These are phyloP conservation scores for Ogataea salicorniae DNA, from an alignment of 805 yeast species.

Conservation along the genomic window DNA sequence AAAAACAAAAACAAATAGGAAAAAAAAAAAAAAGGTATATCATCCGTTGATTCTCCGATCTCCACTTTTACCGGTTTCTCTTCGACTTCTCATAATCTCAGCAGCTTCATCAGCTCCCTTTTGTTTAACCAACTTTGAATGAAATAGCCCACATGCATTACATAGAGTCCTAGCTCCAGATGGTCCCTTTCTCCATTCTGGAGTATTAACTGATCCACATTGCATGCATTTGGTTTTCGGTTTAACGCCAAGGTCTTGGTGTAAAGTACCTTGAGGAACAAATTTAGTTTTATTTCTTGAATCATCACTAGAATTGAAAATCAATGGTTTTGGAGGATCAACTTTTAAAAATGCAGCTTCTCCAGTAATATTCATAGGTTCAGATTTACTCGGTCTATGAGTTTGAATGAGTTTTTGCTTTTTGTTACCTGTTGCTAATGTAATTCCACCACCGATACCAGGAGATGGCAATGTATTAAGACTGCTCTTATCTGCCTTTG, in stretches of 20 bases:
- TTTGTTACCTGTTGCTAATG: neutral
- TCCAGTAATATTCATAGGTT: constrained; percentile 16
- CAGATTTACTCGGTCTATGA: constrained; percentile 17
- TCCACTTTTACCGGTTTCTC: constrained; percentile 24
- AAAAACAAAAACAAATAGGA: neutral
- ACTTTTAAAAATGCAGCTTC: constrained; percentile 27
- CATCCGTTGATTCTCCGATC: constrained; percentile 25
- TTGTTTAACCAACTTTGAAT: constrained; percentile 52
- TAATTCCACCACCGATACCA: neutral
- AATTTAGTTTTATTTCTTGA: constrained; percentile 10
- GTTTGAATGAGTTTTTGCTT: neutral
- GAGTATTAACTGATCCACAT: constrained; percentile 71
- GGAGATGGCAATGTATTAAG: neutral
- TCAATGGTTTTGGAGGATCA: constrained; percentile 26
- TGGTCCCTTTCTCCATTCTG: constrained; percentile 94
- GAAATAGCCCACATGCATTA: constrained; percentile 87
- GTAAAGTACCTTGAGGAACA: constrained; percentile 30
- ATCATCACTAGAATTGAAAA: constrained; percentile 10
- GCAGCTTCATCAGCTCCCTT: constrained; percentile 40
- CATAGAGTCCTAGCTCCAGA: constrained; percentile 77
- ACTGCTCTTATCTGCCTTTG: neutral
- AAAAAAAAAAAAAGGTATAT: neutral
- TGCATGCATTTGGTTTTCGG: constrained; percentile 47
- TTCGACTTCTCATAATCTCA: constrained; percentile 28
- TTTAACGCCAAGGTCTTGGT: constrained; percentile 31